A percentile compares a stretch with the other conserved stretches of the same genome.
phyloP scores from a whole-genome alignment of 305 asterid species.

The Fraxinus paxiana region DNA sequence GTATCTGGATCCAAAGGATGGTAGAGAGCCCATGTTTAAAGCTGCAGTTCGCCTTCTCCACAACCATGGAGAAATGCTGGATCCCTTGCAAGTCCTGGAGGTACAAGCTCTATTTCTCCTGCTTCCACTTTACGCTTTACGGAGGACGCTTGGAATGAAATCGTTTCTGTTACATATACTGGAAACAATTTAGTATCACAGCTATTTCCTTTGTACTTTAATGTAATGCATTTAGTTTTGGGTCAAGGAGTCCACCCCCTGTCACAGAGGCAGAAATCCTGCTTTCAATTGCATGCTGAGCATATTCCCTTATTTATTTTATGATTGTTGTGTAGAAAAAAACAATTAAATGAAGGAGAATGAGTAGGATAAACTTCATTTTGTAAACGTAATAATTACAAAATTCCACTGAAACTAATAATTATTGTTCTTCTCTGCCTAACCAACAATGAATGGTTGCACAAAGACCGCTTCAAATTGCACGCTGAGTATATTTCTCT shows the following conservation, averaged over 20 bases:
- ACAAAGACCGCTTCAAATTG: not conserved
- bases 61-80: conserved; percentile 82
- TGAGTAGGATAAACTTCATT: not conserved
- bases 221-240: not conserved
- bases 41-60: conserved; percentile 94
- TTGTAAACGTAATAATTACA: not conserved
- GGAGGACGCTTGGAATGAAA: not conserved
- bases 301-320: not conserved
- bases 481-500: not conserved
- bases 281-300: not conserved
- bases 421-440: conserved; percentile 3
- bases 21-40: conserved; percentile 83
- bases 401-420: not conserved
- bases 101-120: conserved; percentile 29
- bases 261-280: not conserved
- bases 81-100: conserved; percentile 88
- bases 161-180: not conserved
- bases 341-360: not conserved
- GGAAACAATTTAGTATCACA: not conserved
- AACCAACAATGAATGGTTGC: conserved; percentile 10
- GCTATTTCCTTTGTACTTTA: not conserved
- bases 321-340: not conserved
- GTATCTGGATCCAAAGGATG: conserved; percentile 91
- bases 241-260: not conserved
- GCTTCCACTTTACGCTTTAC: not conserved